Base-by-base conservation (phyloP, 2,329 filamentous ascomycete genomes). In the Phoma sp. region DNA sequence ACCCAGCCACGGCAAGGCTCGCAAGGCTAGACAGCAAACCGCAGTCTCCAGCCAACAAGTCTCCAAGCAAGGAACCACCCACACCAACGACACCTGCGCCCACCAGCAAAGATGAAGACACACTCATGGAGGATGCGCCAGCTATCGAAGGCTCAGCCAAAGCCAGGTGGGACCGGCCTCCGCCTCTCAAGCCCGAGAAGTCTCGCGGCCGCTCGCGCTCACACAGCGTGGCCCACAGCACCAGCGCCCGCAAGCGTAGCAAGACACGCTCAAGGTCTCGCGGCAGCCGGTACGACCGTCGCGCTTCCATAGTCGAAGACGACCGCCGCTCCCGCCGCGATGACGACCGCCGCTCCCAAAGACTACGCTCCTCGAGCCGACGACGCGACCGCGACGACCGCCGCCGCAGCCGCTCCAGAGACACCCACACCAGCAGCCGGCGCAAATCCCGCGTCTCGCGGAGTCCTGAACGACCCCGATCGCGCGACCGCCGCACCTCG, bases 181-280 rank as follows among this genome's bases (percentile, higher is more conserved):
- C 68, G 11, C 60, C 66, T 4, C 42, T 64, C 7, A 69, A 66
- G 38, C 50, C 44, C 3, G 61, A 69, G 23, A 68, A 62, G 38
- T 52, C 65, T 7, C 66, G 71, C 4, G 64, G 44, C 14, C 68
- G 67, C 22, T 70, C 71, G 13, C 59, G 67, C 10, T 74, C 72
- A 9, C 70, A 58, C 4, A 74, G 72, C 47, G 23, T 57, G 11
- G 73, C 70, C n/a, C 70, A 57, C 3, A 74, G 72, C 52, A 25
- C 53, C 24, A 65, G 53, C 33, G 48, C 60, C 5, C 65, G 70
- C 24, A 71, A 67, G 41, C 66, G 58, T 45, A 72, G 67, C 49
- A 63, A 53, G 44, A 69, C 49, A 27, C 67, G 70, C 24, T 73
- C 71, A 1, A 62, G 56, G 24, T 74, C 72, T 6, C 69, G 67